These are phyloP conservation scores for Magnaporthiopsis incrustans DNA, from an alignment of 2,329 filamentous ascomycete species.

Conservation along the genomic window DNA sequence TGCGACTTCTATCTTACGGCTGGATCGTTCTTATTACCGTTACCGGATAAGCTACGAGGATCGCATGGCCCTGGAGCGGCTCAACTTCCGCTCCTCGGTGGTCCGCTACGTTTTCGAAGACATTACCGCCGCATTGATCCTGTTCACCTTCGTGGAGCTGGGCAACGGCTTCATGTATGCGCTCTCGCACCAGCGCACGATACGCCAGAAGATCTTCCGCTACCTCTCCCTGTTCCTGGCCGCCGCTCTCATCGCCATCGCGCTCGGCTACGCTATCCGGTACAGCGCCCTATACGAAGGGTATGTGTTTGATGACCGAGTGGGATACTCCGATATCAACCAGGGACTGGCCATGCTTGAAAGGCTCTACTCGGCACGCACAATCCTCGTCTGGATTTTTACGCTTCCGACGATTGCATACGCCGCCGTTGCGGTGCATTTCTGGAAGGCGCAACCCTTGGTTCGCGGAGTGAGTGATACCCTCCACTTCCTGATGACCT, in stretches of 20 bases:
- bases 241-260: constrained; percentile 11
- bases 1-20: background rate
- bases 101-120: constrained; percentile 8
- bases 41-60: no score
- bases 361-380: background rate
- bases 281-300: background rate
- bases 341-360: background rate
- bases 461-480: background rate
- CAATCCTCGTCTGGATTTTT: constrained; percentile 1
- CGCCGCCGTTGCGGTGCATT: constrained; percentile 3
- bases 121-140: constrained; percentile 12
- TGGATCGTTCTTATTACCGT: no score
- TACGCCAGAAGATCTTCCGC: constrained; percentile 10
- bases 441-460: background rate
- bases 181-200: constrained; percentile 5
- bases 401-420: background rate
- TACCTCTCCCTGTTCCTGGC: constrained; percentile 8
- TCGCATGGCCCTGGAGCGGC: background rate
- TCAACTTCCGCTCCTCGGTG: constrained; percentile 3
- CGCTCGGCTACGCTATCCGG: constrained; percentile 10
- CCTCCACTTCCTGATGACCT: background rate
- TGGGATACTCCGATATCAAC: background rate
- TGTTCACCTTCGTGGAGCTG: constrained; percentile 17
- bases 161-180: constrained; percentile 17
- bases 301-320: background rate